A percentile compares a stretch with the other conserved stretches of the same genome.
These are phyloP conservation scores for Phialophora expanda DNA, from an alignment of 2,329 filamentous ascomycete species.

Conservation along the genomic window DNA sequence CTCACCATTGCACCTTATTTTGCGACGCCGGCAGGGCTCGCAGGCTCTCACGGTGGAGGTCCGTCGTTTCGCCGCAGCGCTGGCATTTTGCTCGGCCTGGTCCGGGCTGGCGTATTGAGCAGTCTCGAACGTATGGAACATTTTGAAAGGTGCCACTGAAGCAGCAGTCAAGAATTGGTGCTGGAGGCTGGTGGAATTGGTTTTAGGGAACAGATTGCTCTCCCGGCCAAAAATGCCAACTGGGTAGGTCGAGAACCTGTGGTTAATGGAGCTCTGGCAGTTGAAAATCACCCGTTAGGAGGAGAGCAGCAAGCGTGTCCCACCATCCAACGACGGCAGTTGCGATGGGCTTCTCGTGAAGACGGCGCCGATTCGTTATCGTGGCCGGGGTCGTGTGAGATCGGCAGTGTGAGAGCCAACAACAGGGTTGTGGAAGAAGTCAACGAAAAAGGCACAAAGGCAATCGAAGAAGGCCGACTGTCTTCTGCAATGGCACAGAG, in stretches of 20 bases:
- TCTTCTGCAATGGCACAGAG: background rate
- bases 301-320: background rate
- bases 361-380: slow-evolving; percentile 9
- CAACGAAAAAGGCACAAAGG: background rate
- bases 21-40: slow-evolving; percentile 77
- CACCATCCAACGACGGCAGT: slow-evolving; percentile 11
- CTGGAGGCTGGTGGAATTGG: background rate
- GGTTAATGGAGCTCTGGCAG: slow-evolving; percentile 2
- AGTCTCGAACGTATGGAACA: slow-evolving; percentile 53
- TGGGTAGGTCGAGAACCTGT: background rate
- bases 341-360: background rate
- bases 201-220: background rate
- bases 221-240: background rate
- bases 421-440: background rate
- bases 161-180: background rate
- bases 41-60: slow-evolving; percentile 61
- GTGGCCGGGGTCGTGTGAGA: slow-evolving; percentile 7
- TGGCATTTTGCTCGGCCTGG: slow-evolving; percentile 40
- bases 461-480: background rate
- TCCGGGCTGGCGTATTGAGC: slow-evolving; percentile 47
- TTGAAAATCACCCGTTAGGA: background rate
- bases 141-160: slow-evolving; percentile 30
- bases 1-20: slow-evolving; percentile 82
- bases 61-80: slow-evolving; percentile 44
- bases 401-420: slow-evolving; percentile 3